Conservation (phyloP, 805 yeast species). For the Metschnikowia vanudenii region DNA sequence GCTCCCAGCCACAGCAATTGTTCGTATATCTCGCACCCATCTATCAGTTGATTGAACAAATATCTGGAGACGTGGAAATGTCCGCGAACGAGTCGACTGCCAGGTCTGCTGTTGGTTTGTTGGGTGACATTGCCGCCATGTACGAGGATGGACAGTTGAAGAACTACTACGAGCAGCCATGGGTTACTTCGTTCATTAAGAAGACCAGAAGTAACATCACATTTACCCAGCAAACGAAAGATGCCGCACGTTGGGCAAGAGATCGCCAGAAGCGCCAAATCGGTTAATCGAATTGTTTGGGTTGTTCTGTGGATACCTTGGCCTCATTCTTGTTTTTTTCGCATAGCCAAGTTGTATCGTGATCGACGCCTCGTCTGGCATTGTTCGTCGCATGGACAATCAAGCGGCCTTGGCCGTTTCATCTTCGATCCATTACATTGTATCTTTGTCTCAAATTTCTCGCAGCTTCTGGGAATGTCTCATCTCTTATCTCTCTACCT, state of each 20-base stretch:
- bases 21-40: slow-evolving; percentile 66
- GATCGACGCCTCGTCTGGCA: slow-evolving; percentile 1
- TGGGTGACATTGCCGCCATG: slow-evolving; percentile 92
- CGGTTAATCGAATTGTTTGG: slow-evolving; percentile 1
- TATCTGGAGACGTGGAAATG: slow-evolving; percentile 60
- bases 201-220: slow-evolving; percentile 62
- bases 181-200: slow-evolving; percentile 79
- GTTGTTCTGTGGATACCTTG: neutral
- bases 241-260: slow-evolving; percentile 97
- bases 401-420: slow-evolving; percentile 2
- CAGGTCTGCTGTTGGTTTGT: slow-evolving; percentile 81
- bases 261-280: slow-evolving; percentile 65
- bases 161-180: slow-evolving; percentile 62
- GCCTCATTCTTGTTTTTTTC: neutral
- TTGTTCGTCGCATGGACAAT: slow-evolving; percentile 4
- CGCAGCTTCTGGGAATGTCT: slow-evolving; percentile 5
- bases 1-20: slow-evolving; percentile 62
- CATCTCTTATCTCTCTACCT: neutral
- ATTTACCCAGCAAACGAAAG: slow-evolving; percentile 67
- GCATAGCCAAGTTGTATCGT: neutral
- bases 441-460: neutral
- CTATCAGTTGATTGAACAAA: slow-evolving; percentile 61
- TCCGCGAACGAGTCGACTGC: slow-evolving; percentile 66
- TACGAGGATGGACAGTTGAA: slow-evolving; percentile 75
- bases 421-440: neutral